Evolutionary conservation across 208 protist genomes (phyloP), one percentile per base, ranked within the genome.

Genomic region (Acanthamoeba culbertsoni): DNA sequence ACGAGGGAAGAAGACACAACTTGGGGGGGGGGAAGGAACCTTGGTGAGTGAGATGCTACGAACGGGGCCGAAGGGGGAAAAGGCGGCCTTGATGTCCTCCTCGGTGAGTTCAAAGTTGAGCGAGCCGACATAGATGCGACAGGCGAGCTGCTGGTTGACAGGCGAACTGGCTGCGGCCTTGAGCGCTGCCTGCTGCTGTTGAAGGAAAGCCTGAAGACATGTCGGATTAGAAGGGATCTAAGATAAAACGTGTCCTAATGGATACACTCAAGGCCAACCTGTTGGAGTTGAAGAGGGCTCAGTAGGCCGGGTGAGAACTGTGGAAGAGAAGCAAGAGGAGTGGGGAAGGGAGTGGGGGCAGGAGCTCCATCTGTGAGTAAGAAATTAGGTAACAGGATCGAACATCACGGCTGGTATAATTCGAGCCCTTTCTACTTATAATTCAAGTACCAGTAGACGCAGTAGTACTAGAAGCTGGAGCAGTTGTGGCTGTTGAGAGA

Each of bases 61-160:
- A 35, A 92, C 37, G 14, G 86, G 51, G 20, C 86, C 86, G 59
- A 92, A 92, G 28, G 62, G 43, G 10, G 57, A 53, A 35, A 92
- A 92, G 18, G 46, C 46, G 0, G 20, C 37, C 59, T 37, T 79
- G 65, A 92, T 48, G 7, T 71, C 33, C 14, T 68, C 57, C 86
- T 92, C 86, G 3, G 57, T 82, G 57, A 68, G 28, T 16, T 92
- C 86, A 26, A 71, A 92, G 86, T 46, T 71, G 45, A 92, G 57
- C 28, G 51, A 77, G 26, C 86, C 86, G 14, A 92, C 86, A 20
- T 92, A 92, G 14, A 92, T 75, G 42, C 86, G 86, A 62, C 79
- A 88, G 14, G 79, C 79, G 10, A 88, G 53, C 62, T 71, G 62
- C 31, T 71, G 62, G 42, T 79, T 79, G 37, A 33, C 31, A 16